Base-by-base conservation (phyloP, 2,329 filamentous ascomycete species). In the Botrytis medusae region DNA sequence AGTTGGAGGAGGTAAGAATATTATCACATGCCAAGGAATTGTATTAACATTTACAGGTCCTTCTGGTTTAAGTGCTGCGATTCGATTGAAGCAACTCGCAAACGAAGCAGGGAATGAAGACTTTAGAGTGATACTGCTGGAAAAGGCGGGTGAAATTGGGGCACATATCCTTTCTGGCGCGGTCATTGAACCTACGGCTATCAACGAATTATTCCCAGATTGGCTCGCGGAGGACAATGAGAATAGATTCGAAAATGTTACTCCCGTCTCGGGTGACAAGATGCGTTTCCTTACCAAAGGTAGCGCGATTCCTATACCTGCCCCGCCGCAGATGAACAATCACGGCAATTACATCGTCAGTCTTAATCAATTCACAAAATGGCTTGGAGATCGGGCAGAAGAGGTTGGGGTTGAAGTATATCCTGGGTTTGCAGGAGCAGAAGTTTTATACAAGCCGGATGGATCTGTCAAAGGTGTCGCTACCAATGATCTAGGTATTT, bases 331-430 rank as follows among this genome's bases (percentile, higher is more conserved):
- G 85, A 99, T 99, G 96, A 90, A 95, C 85, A 99, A 99, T 82
- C 89, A 97, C 80, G 96, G 96, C 77, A 99, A 99, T 84, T 98
- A 97, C 83, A 99, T 99, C 77, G 90, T 99, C 80, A 97, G 93
- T 80, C 84, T 99, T 79, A 98, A 97, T 83, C 93, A 98, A 83
- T 92, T 99, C 80, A 92, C 93, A 73, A 97, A 95, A 83, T 99
- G 96, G 96, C 87, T 99, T 3, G 95, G 93, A 67, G 96, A 98
- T 82, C 90, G 95, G 65, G 96, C 96, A n/a, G 96, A 99, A 83
- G 96, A 98, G 84, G 81, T 97, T 44, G 96, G 96, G 46, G 96
- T 99, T 42, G 96, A 99, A 83, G 89, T 99, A 20, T 99, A 98
- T 79, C 93, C 96, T 5, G 96, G 96, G 2, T 99, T 99, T 79